These are phyloP conservation scores for Conringia planisiliqua DNA, from an alignment of 345 rosid genomes.

Conservation along the genomic window DNA sequence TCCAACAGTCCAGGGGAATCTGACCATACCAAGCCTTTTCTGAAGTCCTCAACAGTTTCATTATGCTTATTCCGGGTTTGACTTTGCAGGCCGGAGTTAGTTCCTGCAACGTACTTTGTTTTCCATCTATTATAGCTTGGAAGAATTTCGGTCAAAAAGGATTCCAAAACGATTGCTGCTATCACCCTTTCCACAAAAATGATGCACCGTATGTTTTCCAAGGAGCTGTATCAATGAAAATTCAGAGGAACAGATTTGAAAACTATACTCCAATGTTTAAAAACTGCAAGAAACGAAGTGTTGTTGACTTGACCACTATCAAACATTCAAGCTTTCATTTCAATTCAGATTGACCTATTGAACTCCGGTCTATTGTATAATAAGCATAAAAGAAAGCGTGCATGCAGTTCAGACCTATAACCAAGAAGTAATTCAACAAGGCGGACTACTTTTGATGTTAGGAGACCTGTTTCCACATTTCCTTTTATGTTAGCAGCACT, in stretches of 20 bases:
- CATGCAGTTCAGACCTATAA: conserved; percentile 52
- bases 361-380: background rate
- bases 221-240: conserved; percentile 39
- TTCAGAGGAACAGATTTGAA: background rate
- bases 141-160: conserved; percentile 55
- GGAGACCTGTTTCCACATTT: conserved; percentile 45
- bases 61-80: conserved; percentile 66
- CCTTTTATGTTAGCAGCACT: conserved; percentile 30
- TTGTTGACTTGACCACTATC: background rate
- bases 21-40: conserved; percentile 58
- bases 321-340: background rate
- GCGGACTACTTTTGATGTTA: conserved; percentile 51
- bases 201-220: conserved; percentile 70
- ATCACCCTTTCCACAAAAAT: conserved; percentile 81
- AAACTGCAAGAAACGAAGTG: background rate
- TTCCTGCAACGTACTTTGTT: conserved; percentile 71
- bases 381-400: background rate
- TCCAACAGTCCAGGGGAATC: background rate
- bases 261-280: background rate
- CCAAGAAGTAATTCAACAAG: conserved; percentile 69
- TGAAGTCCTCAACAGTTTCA: conserved; percentile 80
- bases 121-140: conserved; percentile 55
- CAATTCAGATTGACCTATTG: background rate
- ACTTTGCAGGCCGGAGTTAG: conserved; percentile 45
- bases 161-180: conserved; percentile 55